These are phyloP conservation scores for Phylloporus sp. DNA, from an alignment of 768 basidiomycete species.

Conservation along the genomic window DNA sequence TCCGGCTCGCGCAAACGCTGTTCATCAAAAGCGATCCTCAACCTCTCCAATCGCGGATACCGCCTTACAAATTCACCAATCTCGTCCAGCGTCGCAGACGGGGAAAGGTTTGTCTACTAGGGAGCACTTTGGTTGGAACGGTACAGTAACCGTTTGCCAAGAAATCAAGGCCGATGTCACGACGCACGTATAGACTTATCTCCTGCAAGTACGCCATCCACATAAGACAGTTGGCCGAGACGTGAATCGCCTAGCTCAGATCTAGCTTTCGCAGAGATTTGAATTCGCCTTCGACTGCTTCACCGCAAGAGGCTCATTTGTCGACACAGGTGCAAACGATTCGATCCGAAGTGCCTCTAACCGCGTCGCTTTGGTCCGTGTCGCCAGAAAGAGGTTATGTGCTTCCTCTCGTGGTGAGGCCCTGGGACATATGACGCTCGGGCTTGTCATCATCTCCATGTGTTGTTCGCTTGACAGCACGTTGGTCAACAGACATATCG, in stretches of 20 bases:
- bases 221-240: conserved; percentile 23
- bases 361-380: conserved; percentile 15
- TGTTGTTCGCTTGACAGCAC: conserved; percentile 17
- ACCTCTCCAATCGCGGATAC: conserved; percentile 16
- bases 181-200: conserved; percentile 17
- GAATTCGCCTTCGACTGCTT: conserved; percentile 16
- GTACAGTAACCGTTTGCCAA: conserved; percentile 8
- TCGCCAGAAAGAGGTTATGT: too few relatives aligned
- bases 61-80: conserved; percentile 17
- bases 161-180: conserved; percentile 15
- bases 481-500: conserved; percentile 16
- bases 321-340: conserved; percentile 18
- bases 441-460: conserved; percentile 16
- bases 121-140: not conserved
- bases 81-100: conserved; percentile 19
- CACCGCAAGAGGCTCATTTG: conserved; percentile 11
- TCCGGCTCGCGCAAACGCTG: not conserved
- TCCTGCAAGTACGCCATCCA: conserved; percentile 24
- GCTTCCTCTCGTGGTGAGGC: conserved; percentile 13
- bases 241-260: conserved; percentile 21
- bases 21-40: conserved; percentile 27
- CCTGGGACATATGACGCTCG: conserved; percentile 25
- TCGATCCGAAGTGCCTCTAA: conserved; percentile 20
- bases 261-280: conserved; percentile 21
- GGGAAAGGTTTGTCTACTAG: conserved; percentile 17